Conservation (phyloP, 352 stramenopile species). For the Phytophthora tubulina region DNA sequence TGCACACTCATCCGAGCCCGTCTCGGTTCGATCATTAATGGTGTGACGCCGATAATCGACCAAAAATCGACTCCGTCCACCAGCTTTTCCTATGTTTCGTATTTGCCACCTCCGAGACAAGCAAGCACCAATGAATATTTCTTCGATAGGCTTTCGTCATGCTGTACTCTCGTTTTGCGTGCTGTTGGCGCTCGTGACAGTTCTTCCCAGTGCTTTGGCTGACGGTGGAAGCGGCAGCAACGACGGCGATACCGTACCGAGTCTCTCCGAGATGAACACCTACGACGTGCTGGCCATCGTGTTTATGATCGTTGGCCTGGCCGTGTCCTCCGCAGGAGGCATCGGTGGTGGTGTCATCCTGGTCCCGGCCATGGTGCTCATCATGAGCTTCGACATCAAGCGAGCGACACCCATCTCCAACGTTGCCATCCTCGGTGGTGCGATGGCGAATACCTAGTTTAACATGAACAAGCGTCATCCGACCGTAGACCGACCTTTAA, state of each 20-base stretch:
- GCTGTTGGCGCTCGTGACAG: conserved; percentile 8
- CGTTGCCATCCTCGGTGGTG: conserved; percentile 65
- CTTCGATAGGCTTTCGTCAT: background rate
- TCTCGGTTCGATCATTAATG: too few relatives aligned
- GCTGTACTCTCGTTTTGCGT: background rate
- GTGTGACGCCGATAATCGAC: too few relatives aligned
- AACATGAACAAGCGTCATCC: conserved; percentile 64
- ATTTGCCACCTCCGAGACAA: too few relatives aligned
- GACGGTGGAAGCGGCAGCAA: conserved; percentile 7
- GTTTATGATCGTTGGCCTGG: conserved; percentile 53
- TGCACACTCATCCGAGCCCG: too few relatives aligned
- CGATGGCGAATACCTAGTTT: conserved; percentile 61
- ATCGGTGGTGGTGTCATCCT: conserved; percentile 59
- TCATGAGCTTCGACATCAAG: conserved; percentile 72
- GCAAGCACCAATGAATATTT: too few relatives aligned
- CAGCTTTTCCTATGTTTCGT: too few relatives aligned
- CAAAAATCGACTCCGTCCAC: too few relatives aligned
- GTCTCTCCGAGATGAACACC: conserved; percentile 45
- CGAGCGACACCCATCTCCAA: conserved; percentile 61
- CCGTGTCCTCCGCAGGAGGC: conserved; percentile 49
- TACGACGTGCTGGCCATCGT: conserved; percentile 50
- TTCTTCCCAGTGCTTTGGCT: conserved; percentile 5
- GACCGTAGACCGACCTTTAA: conserved; percentile 51
- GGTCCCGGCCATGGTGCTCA: conserved; percentile 58
- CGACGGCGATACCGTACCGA: conserved; percentile 7